A percentile compares a stretch with the other conserved stretches of the same genome.
Conservation (phyloP, 768 basidiomycete species). For the Xanthoconium purpureum region DNA sequence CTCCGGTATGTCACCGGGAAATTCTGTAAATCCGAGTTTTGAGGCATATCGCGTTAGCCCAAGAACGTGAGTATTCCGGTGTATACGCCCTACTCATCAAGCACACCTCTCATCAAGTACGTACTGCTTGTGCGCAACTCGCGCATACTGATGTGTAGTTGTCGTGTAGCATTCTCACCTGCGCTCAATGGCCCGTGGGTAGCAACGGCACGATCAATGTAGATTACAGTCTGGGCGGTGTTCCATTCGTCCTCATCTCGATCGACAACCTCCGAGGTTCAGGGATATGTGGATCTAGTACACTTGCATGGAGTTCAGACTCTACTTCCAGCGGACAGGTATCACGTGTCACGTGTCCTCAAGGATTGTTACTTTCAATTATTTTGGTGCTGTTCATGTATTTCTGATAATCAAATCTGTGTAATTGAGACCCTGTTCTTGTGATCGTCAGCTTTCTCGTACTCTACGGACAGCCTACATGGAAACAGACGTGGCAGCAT, state of each 20-base stretch:
- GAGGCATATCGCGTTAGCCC: slow-evolving; percentile 37
- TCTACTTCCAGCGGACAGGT: slow-evolving; percentile 4
- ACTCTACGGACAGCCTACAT: not conserved
- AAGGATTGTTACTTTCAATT: slow-evolving; percentile 3
- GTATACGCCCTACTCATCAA: slow-evolving; percentile 49
- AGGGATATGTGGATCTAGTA: slow-evolving; percentile 35
- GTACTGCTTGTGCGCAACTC: slow-evolving; percentile 18
- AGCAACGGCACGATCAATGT: slow-evolving; percentile 59
- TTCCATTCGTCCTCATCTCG: slow-evolving; percentile 54
- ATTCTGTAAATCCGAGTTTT: not conserved
- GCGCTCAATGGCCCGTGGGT: slow-evolving; percentile 66
- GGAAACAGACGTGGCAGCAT: not conserved
- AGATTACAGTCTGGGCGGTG: slow-evolving; percentile 62
- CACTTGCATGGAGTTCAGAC: not conserved
- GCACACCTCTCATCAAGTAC: slow-evolving; percentile 56
- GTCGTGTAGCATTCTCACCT: slow-evolving; percentile 53
- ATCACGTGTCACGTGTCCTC: not conserved
- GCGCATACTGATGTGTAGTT: not conserved
- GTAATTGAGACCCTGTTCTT: not conserved
- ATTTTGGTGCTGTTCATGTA: slow-evolving; percentile 3
- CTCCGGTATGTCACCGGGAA: slow-evolving; percentile 45
- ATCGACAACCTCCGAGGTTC: slow-evolving; percentile 33
- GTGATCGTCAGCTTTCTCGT: not conserved
- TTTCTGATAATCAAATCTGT: not conserved
- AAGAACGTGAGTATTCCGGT: slow-evolving; percentile 55